A percentile compares a stretch with the other conserved stretches of the same genome.
Conservation (phyloP, 768 basidiomycete genomes). For the Auriscalpium microsporum region DNA sequence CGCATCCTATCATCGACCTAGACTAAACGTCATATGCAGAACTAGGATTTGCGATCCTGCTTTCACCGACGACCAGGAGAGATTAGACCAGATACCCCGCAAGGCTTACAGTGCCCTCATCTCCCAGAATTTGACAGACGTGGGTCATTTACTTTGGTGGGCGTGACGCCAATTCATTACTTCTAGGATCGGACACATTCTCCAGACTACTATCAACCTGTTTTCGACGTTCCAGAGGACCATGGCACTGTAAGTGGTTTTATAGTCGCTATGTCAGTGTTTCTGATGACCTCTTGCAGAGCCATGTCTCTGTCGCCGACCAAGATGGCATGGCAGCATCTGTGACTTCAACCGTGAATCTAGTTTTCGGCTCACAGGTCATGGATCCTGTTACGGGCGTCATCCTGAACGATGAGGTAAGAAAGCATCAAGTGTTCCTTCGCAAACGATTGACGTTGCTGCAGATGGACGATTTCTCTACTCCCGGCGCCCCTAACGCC, state of each 20-base stretch:
- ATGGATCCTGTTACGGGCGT: conserved; percentile 84
- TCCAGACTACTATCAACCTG: conserved; percentile 76
- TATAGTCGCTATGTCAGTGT: neutral
- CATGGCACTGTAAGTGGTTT: conserved; percentile 66
- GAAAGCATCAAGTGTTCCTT: neutral
- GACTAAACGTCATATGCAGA: conserved; percentile 31
- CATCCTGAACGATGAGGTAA: conserved; percentile 80
- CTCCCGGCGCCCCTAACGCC: conserved; percentile 71
- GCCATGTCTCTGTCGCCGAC: conserved; percentile 81
- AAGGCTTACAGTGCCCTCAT: conserved; percentile 60
- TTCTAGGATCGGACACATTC: conserved; percentile 64
- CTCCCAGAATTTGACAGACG: conserved; percentile 72
- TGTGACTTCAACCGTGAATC: conserved; percentile 84
- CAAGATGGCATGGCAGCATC: conserved; percentile 79
- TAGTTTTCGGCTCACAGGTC: conserved; percentile 82
- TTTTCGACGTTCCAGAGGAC: conserved; percentile 68
- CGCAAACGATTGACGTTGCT: too few species aligned
- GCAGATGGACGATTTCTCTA: conserved; percentile 89
- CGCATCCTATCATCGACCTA: neutral
- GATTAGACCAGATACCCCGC: conserved; percentile 57
- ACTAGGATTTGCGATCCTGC: conserved; percentile 77
- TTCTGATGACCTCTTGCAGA: conserved; percentile 33
- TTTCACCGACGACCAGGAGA: conserved; percentile 46
- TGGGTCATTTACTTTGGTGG: conserved; percentile 28
- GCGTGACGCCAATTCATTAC: conserved; percentile 2